Evolutionary conservation across 306 rosid species (phyloP).

Genomic region (Sophora flavescens): DNA sequence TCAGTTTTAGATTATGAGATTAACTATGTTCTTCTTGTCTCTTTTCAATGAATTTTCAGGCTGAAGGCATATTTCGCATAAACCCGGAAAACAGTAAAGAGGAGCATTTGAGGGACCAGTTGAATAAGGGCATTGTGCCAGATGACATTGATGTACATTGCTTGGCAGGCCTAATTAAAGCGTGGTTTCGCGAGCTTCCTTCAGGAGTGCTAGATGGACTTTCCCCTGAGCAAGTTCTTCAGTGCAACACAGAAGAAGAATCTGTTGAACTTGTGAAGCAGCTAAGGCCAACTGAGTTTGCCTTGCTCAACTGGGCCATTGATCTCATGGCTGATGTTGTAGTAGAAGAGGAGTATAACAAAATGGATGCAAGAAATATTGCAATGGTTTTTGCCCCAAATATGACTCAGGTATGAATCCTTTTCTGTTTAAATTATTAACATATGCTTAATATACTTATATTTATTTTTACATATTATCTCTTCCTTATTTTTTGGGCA

Average conservation of each 20-base stretch:
- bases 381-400: slow-evolving; percentile 99
- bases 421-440: not conserved
- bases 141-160: slow-evolving; percentile 91
- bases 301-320: slow-evolving; percentile 86
- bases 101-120: slow-evolving; percentile 82
- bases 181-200: slow-evolving; percentile 99
- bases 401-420: slow-evolving; percentile 79
- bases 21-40: slow-evolving; percentile 23
- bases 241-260: slow-evolving; percentile 89
- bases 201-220: slow-evolving; percentile 94
- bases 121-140: slow-evolving; percentile 88
- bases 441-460: not conserved
- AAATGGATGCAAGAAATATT: slow-evolving; percentile 94
- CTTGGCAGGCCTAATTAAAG: slow-evolving; percentile 89
- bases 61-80: slow-evolving; percentile 92
- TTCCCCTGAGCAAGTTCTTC: slow-evolving; percentile 92
- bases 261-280: slow-evolving; percentile 81
- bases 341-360: slow-evolving; percentile 86
- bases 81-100: slow-evolving; percentile 90
- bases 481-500: not conserved
- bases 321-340: slow-evolving; percentile 98
- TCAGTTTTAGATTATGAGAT: not conserved
- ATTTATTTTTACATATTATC: not conserved
- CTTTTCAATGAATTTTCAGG: slow-evolving; percentile 55
- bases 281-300: slow-evolving; percentile 79